A percentile compares a stretch with the other conserved stretches of the same genome.
phyloP scores from a whole-genome alignment of 352 stramenopile species.

The Proteromonas lacertae region DNA sequence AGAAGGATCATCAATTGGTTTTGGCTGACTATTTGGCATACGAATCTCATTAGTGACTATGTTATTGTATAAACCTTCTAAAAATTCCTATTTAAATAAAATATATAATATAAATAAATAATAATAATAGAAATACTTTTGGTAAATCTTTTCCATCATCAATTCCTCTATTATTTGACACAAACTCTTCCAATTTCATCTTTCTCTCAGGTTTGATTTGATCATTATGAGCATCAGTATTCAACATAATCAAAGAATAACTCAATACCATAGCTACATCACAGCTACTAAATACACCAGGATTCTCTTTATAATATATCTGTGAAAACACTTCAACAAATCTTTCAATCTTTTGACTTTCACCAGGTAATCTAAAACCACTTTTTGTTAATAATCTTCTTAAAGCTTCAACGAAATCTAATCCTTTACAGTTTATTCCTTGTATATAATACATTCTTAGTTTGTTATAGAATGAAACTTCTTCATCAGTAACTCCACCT shows the following conservation, averaged over 20 bases:
- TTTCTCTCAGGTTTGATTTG: conserved; percentile 42
- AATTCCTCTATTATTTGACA: conserved; percentile 74
- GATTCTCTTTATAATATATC: conserved; percentile 85
- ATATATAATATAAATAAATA: too few relatives aligned
- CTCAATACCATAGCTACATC: conserved; percentile 43
- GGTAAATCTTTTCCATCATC: conserved; percentile 50
- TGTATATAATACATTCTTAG: conserved; percentile 71
- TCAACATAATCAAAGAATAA: conserved; percentile 97
- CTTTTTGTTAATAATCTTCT: conserved; percentile 79
- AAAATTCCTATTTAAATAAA: too few relatives aligned
- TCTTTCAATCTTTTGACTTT: conserved; percentile 88
- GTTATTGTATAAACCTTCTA: too few relatives aligned
- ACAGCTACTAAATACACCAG: conserved; percentile 18
- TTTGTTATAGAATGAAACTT: conserved; percentile 45
- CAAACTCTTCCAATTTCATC: conserved; percentile 80
- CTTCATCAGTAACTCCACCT: conserved; percentile 15
- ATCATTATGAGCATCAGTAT: conserved; percentile 48
- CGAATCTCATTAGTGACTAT: too few relatives aligned
- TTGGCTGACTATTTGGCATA: too few relatives aligned
- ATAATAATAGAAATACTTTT: too few relatives aligned
- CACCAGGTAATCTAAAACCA: conserved; percentile 75
- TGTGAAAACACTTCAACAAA: conserved; percentile 82
- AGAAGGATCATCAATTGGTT: too few relatives aligned
- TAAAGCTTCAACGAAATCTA: conserved; percentile 76
- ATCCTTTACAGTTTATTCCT: conserved; percentile 75